Base-by-base conservation (phyloP, 768 basidiomycete genomes). In the Podaxis pistillaris region DNA sequence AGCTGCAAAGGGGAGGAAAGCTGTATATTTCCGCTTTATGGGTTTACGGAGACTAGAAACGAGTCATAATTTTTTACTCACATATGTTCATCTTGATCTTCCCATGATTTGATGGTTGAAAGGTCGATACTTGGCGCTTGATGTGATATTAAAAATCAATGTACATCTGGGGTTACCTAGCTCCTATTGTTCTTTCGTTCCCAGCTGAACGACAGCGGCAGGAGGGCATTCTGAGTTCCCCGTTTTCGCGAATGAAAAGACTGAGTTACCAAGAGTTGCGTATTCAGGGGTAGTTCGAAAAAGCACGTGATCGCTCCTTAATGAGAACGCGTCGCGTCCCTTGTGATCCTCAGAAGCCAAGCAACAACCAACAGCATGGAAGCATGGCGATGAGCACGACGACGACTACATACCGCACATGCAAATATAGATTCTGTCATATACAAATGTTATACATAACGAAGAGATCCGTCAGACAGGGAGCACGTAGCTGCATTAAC, bases 401-500 rank as follows among this genome's bases (percentile, higher is more conserved):
- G 12, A 41, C 17, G 17, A 13, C 40, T n/a, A 41, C 40, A 41
- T 17, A 41, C 4, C 19, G 19, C 44, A 46, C 2, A 19, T 8
- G 19, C 44, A 50, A 28, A 50, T 41, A 55, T 64, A 38, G 26
- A 36, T 63, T 52, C 38, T 33, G 49, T 51, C 41, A 57, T 24
- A 52, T 62, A 47, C 47, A 51, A 30, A 81, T 77, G 75, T 76
- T 57, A 52, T 49, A 74, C 70, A 79, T 76, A 76, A 75, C 26
- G 38, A 53, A 36, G 37, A 17, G 38, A 40, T 37, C 15, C 15
- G 17, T 44, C 44, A 46, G n/a, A 46, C 8, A 60, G 24, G 40
- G 50, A 52, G 40, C 22, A 41, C 75, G 80, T 49, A 44, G 19
- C 24, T 62, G 61, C 61, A 62, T 62, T 68, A 73, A 80, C 73